Base-by-base conservation (phyloP, 768 basidiomycete genomes). In the Leccinum ochraceum region DNA sequence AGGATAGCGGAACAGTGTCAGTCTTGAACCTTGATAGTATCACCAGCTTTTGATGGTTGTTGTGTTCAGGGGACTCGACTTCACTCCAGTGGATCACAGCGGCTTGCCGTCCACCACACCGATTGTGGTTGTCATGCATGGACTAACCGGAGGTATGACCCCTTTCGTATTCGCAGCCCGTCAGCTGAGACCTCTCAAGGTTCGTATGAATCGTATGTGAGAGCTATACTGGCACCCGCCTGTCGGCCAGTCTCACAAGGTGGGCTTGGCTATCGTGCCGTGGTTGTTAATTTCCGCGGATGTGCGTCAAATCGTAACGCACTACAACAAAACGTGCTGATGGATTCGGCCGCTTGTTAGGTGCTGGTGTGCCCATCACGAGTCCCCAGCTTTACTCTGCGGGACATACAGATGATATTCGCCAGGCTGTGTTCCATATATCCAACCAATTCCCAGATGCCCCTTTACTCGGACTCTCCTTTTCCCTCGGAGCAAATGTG, bases 401-500 rank as follows among this genome's bases (percentile, higher is more conserved):
- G 17, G 92, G 89, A 32, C 85, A 92, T 63, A 98, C 95, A 9
- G 88, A 95, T 64, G 96, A 99, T 76, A 79, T 95, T 37, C 87
- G 94, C 28, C 84, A 86, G 61, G 90, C 92, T 1, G 71, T 97
- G 53, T 80, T 89, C 66, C 89, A 91, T 75, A 84, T 98, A 57
- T 80, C 86, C 2, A 74, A 83, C 53, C 71, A 74, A 61, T 95
- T 88, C 67, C 95, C 96, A 2, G 76, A 81, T 10, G 93, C 96
- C 0, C 91, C 89, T 4, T 77, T 98, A 39, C 75, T 96, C 17
- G 96, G 92, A 14, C 75, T 97, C 10, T 94, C 95, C 7, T 98
- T 96, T 79, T 97, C 94, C 4, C 83, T 99, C 39, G 97, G 96
- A 48, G 91, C 95, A 48, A 94, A 92, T 71, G 90, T 98, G 37